Evolutionary conservation across 495 filamentous ascomycete species (phyloP).

Genomic region (Tuber brumale): DNA sequence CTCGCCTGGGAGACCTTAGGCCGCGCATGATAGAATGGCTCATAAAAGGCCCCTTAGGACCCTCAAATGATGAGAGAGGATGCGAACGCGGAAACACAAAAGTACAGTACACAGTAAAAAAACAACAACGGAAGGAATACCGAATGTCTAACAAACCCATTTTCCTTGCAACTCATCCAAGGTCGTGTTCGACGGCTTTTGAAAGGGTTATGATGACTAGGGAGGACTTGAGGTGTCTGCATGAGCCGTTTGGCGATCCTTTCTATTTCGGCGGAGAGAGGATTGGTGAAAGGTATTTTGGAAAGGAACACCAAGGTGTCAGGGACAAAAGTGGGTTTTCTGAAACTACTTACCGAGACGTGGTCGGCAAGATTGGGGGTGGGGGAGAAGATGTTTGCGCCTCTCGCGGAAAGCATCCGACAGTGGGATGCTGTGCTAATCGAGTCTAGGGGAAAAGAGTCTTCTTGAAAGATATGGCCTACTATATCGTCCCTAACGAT

Average conservation of each 20-base stretch:
- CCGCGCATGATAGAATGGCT: background rate
- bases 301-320: constrained; percentile 55
- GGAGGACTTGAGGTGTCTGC: constrained; percentile 69
- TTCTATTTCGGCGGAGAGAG: constrained; percentile 93
- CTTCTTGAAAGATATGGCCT: constrained; percentile 95
- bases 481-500: constrained; percentile 76
- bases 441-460: constrained; percentile 57
- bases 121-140: background rate
- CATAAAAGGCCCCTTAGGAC: background rate
- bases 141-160: constrained; percentile 55
- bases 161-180: constrained; percentile 86
- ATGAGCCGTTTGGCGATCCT: constrained; percentile 94
- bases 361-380: constrained; percentile 63
- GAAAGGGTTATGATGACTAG: constrained; percentile 97
- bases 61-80: background rate
- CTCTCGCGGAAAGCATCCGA: background rate
- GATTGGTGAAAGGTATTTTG: constrained; percentile 64
- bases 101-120: background rate
- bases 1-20: background rate
- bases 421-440: constrained; percentile 30
- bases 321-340: constrained; percentile 69
- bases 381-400: constrained; percentile 60
- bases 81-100: background rate
- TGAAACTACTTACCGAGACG: constrained; percentile 64
- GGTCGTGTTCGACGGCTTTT: constrained; percentile 92